Evolutionary conservation across 1,139 yeast genomes (phyloP), one percentile per base, ranked within the genome.

Genomic region (Arxiozyma heterogenica): DNA sequence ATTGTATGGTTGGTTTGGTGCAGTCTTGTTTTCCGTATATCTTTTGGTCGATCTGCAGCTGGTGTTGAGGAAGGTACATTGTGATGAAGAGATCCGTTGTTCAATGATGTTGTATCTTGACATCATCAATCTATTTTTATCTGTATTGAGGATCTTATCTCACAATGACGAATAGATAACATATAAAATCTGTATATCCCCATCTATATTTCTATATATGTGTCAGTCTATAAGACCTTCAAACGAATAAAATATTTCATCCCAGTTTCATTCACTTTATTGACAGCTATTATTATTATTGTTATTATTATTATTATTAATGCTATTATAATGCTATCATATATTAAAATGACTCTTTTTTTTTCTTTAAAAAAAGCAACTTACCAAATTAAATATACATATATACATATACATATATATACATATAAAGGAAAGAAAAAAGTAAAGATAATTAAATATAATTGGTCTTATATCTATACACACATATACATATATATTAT

Each of bases 81-180:
- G 94, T 57, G 96, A 87, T 60, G 96, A 90, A 63, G 95, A 88
- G 62, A 78, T 91, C 21, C 81, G 86, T 34, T 89, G 95, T 51
- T 81, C 94, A 20, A 82, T 89, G 65, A 74, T 80, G 59, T 77
- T 89, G 57, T 89, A 89, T 69, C 77, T 89, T 75, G 96, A 89
- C 67, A 78, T 89, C 50, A 75, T 89, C 70, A 89, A 89, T 71
- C 76, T 89, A 71, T 89, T 89, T 73, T 70, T 89, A 61, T 83
- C 81, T 69, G 83, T 89, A 59, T 77, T 89, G 67, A 76, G 95
- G 57, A 77, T 89, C 49, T 73, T 89, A 61, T 51, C 53, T 12
- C 52, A 50, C 25, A 44, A 23, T 15, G 44, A 34, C 39, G 52
- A 45, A 17, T 46, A 27, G 23, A 23, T 11, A 21, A 18, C 21